Base-by-base conservation (phyloP, 2,329 filamentous ascomycete genomes). In the Teratosphaeria destructans region DNA sequence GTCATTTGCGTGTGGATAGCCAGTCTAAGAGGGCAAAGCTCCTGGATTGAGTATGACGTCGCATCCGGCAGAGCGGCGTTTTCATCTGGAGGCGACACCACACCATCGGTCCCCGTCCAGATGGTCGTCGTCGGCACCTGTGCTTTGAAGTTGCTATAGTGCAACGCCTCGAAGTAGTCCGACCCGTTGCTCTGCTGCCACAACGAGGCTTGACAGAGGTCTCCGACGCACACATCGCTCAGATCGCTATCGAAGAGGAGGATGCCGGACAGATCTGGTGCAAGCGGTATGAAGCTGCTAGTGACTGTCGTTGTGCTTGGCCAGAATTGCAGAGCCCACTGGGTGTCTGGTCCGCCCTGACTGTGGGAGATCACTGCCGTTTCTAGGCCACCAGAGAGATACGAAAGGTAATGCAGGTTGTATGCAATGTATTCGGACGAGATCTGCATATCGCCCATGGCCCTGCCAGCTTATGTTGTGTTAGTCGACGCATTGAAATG, bases 401-500 rank as follows among this genome's bases (percentile, higher is more conserved):
- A 56, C 5, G 67, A 68, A 52, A 70, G 59, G 55, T 68, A 65
- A 60, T 70, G 68, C 7, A 71, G 56, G 54, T 60, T 65, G 60
- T 71, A 70, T 6, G 69, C 69, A 11, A 70, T 65, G 55, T 70
- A 70, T 60, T 71, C 67, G 37, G 66, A 62, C 27, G 64, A 66
- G 55, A 70, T 55, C 59, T 71, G 69, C 69, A 71, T 71, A 59
- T 71, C 68, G 47, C 66, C 67, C 67, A 70, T 69, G 11, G 65
- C 64, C 5, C 67, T 63, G 35, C 65, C 63, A 14, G 68, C 66
- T 69, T 34, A 52, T 26, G 32, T 52, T 49, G 37, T 23, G 29
- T 49, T n/a, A 55, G 5, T 23, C 23, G 12, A 52, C 19, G 34
- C 5, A 6, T 12, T 52, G 2, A 3, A 14, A 4, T 43, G 14